Evolutionary conservation across 805 yeast species (phyloP).

Genomic region (Ogataea pini): DNA sequence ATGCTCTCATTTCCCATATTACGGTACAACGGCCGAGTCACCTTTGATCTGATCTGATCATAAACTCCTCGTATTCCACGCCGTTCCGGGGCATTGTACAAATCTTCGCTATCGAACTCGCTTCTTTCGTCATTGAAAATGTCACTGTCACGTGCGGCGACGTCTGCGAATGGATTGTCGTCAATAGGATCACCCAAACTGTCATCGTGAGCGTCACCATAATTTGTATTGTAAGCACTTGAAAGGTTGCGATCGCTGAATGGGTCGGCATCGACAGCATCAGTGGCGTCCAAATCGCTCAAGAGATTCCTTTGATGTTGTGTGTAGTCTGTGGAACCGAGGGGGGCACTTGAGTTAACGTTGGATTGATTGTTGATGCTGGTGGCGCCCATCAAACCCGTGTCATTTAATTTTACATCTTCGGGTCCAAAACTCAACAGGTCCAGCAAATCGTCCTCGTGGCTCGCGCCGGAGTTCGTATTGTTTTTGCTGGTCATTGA

Average conservation of each 20-base stretch:
- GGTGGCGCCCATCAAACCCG: constrained; percentile 1
- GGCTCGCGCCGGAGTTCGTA: not conserved
- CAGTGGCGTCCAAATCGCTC: not conserved
- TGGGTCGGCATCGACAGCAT: constrained; percentile 13
- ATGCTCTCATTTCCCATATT: constrained; percentile 17
- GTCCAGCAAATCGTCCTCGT: constrained; percentile 5
- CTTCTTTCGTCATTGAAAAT: constrained; percentile 19
- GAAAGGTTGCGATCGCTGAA: constrained; percentile 16
- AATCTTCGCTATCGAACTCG: constrained; percentile 22
- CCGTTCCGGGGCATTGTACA: constrained; percentile 14
- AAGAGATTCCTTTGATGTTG: not conserved
- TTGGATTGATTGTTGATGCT: not conserved
- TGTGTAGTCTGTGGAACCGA: not conserved
- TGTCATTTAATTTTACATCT: not conserved
- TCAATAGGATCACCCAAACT: constrained; percentile 12
- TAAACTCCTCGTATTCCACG: constrained; percentile 30
- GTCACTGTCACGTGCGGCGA: constrained; percentile 13
- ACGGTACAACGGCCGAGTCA: constrained; percentile 30
- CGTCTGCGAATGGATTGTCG: constrained; percentile 20
- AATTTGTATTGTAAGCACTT: constrained; percentile 22
- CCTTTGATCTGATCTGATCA: constrained; percentile 28
- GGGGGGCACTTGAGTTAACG: not conserved
- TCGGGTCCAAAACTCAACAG: constrained; percentile 7
- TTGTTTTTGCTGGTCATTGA: not conserved
- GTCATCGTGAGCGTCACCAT: not conserved